phyloP scores from a whole-genome alignment of 2,329 filamentous ascomycete species.

The Exophiala calicioides region DNA sequence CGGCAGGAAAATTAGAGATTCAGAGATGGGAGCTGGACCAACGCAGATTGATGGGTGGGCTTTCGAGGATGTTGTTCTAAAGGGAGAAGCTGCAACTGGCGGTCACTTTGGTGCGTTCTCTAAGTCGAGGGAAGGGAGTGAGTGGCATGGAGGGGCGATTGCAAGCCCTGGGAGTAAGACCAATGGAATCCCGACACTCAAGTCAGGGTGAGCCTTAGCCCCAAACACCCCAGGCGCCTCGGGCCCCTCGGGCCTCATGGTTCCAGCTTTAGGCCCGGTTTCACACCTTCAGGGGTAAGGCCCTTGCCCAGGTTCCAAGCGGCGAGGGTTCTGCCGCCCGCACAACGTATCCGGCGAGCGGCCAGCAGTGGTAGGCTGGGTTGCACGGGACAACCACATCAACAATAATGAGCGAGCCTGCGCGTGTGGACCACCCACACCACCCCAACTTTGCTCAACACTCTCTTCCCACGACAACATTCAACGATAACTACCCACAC shows the following conservation, averaged over 20 bases:
- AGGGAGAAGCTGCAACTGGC: constrained; percentile 19
- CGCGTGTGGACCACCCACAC: neutral
- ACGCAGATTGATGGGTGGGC: constrained; percentile 1
- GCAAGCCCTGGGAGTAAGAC: constrained; percentile 3
- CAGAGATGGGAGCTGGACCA: neutral
- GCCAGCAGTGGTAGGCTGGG: too few species aligned
- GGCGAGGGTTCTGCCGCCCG: too few species aligned
- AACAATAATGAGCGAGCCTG: constrained; percentile 28
- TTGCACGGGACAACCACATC: constrained; percentile 35
- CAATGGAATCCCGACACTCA: constrained; percentile 11
- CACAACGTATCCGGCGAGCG: too few species aligned
- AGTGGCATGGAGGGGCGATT: constrained; percentile 12
- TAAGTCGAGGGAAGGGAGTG: constrained; percentile 15
- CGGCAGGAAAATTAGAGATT: constrained; percentile 2
- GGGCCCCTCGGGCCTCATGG: constrained; percentile 13
- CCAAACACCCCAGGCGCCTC: too few species aligned
- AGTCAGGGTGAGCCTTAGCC: constrained; percentile 16
- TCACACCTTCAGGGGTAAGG: constrained; percentile 7
- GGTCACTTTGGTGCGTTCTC: constrained; percentile 18
- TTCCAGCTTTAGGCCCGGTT: constrained; percentile 15
- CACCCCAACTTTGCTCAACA: neutral
- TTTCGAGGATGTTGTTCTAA: constrained; percentile 11
- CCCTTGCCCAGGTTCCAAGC: neutral
- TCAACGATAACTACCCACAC: constrained; percentile 5
- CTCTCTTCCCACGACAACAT: neutral